A percentile compares a stretch with the other conserved stretches of the same genome.
Conservation (phyloP, 1,139 yeast species). For the Magnusiomyces paraingens region DNA sequence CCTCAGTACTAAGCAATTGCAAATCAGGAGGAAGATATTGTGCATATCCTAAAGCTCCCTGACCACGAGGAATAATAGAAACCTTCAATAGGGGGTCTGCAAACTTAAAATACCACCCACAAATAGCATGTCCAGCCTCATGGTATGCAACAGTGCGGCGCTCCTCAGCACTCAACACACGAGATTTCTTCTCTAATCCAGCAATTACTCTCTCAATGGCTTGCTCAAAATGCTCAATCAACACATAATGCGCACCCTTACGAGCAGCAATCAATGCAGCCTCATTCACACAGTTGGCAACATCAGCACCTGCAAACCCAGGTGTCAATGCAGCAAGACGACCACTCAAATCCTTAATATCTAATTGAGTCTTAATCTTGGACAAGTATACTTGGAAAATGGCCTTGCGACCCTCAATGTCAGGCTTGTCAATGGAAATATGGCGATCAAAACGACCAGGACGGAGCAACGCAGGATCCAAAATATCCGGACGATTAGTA, state of each 20-base stretch:
- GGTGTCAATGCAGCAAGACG: slow-evolving; percentile 93
- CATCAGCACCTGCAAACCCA: slow-evolving; percentile 97
- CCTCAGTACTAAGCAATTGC: slow-evolving; percentile 69
- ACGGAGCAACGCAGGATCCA: slow-evolving; percentile 87
- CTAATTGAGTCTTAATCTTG: slow-evolving; percentile 52
- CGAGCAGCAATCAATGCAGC: slow-evolving; percentile 97
- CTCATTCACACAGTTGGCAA: slow-evolving; percentile 94
- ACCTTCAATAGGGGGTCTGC: slow-evolving; percentile 94
- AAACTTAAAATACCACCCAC: slow-evolving; percentile 88
- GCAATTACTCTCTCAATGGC: slow-evolving; percentile 98
- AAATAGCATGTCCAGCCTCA: slow-evolving; percentile 97
- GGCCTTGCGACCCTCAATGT: slow-evolving; percentile 85
- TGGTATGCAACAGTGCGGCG: slow-evolving; percentile 90
- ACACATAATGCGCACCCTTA: slow-evolving; percentile 58
- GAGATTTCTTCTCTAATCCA: slow-evolving; percentile 86
- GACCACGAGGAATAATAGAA: slow-evolving; percentile 93
- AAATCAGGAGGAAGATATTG: slow-evolving; percentile 94
- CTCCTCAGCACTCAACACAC: slow-evolving; percentile 78
- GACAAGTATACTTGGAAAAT: slow-evolving; percentile 79
- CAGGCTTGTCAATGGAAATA: slow-evolving; percentile 85
- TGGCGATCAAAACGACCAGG: slow-evolving; percentile 98
- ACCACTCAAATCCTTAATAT: slow-evolving; percentile 59
- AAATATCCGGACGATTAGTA: slow-evolving; percentile 89
- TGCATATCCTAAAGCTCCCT: slow-evolving; percentile 96
- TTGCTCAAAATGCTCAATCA: slow-evolving; percentile 76